Evolutionary conservation across 345 rosid species (phyloP).

Genomic region (Nasturtium officinale): DNA sequence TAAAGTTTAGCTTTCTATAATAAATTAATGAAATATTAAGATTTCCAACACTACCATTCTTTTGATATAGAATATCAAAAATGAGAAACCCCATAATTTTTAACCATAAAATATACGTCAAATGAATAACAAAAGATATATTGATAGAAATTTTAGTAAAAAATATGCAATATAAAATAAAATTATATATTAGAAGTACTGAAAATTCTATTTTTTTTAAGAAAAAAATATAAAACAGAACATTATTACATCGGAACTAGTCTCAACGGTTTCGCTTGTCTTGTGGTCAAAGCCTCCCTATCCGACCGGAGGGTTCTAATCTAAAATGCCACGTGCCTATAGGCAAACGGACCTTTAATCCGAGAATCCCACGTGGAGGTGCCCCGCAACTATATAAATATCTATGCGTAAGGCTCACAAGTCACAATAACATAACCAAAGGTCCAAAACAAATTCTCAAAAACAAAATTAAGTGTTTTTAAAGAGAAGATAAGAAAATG

Average conservation of each 20-base stretch:
- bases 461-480: neutral
- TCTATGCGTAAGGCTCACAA: slow-evolving; percentile 10
- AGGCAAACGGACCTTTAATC: neutral
- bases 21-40: no score
- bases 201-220: no score
- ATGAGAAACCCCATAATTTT: no score
- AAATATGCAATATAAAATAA: no score
- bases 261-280: slow-evolving; percentile 33
- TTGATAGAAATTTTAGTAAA: neutral
- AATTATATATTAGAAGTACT: neutral
- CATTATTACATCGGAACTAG: slow-evolving; percentile 15
- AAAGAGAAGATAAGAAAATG: slow-evolving; percentile 33
- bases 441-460: slow-evolving; percentile 1
- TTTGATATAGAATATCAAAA: no score
- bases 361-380: slow-evolving; percentile 18
- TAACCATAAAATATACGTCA: no score
- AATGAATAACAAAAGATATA: no score
- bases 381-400: slow-evolving; percentile 37
- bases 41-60: no score
- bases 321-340: slow-evolving; percentile 9
- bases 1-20: neutral
- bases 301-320: slow-evolving; percentile 23
- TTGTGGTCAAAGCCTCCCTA: slow-evolving; percentile 35
- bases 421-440: slow-evolving; percentile 23
- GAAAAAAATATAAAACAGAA: neutral